phyloP scores from a whole-genome alignment of 495 filamentous ascomycete genomes.

The Hapsidospora chrysogenum region DNA sequence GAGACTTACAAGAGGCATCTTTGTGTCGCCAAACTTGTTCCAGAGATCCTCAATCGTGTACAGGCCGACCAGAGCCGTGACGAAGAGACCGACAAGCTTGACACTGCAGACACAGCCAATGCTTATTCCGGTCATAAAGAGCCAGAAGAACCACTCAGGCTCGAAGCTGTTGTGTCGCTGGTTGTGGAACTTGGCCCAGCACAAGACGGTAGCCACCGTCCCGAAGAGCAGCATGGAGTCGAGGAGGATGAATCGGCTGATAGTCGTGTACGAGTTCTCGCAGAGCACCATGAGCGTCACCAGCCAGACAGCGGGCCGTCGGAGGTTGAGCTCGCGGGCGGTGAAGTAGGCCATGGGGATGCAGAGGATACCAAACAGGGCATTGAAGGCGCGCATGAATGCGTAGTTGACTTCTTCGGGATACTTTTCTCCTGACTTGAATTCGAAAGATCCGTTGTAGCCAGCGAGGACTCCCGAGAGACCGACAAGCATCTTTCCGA shows the following conservation, averaged over 20 bases:
- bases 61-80: conserved; percentile 82
- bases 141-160: conserved; percentile 80
- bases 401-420: conserved; percentile 90
- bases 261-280: conserved; percentile 97
- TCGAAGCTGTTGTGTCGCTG: conserved; percentile 72
- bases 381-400: conserved; percentile 97
- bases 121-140: conserved; percentile 78
- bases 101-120: conserved; percentile 97
- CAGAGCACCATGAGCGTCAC: conserved; percentile 93
- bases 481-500: conserved; percentile 96
- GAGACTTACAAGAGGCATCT: conserved; percentile 60
- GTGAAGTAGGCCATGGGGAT: conserved; percentile 93
- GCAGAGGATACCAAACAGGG: conserved; percentile 81
- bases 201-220: conserved; percentile 88
- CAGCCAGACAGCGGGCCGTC: conserved; percentile 76
- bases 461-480: conserved; percentile 89
- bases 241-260: conserved; percentile 91
- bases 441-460: conserved; percentile 98
- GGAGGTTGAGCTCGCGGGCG: conserved; percentile 74
- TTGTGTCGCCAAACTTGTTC: conserved; percentile 92
- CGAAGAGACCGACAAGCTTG: conserved; percentile 93
- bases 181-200: conserved; percentile 90
- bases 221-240: conserved; percentile 98
- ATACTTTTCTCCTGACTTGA: conserved; percentile 95
- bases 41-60: conserved; percentile 96